phyloP scores from a whole-genome alignment of 352 stramenopile genomes.

The Phytophthora pini region DNA sequence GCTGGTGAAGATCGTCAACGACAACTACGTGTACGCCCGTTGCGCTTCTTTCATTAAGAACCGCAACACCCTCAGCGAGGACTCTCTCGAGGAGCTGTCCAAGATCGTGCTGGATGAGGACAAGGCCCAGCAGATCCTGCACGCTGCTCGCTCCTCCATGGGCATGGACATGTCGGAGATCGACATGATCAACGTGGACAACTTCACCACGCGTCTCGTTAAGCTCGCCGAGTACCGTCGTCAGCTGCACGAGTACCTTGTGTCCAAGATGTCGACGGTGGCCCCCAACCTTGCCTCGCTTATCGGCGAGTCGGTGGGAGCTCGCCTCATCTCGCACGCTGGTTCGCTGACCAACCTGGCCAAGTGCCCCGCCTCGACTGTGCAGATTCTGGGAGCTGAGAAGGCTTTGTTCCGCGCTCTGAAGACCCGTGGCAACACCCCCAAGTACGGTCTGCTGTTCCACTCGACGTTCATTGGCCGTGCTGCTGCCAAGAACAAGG shows the following conservation, averaged over 20 bases:
- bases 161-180: slow-evolving; percentile 99
- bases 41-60: slow-evolving; percentile 98
- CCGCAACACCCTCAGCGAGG: slow-evolving; percentile 78
- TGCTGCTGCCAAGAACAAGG: slow-evolving; percentile 99
- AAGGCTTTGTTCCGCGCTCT: slow-evolving; percentile 99
- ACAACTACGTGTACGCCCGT: slow-evolving; percentile 99
- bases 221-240: slow-evolving; percentile 98
- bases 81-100: slow-evolving; percentile 80
- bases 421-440: slow-evolving; percentile 99
- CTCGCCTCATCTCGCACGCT: slow-evolving; percentile 99
- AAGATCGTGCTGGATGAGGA: slow-evolving; percentile 98
- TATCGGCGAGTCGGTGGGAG: slow-evolving; percentile 99
- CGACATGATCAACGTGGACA: slow-evolving; percentile 99
- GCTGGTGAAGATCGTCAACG: slow-evolving; percentile 99
- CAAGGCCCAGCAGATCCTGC: slow-evolving; percentile 94
- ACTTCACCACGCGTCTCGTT: slow-evolving; percentile 98
- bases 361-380: slow-evolving; percentile 99
- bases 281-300: slow-evolving; percentile 98
- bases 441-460: slow-evolving; percentile 99
- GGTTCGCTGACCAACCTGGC: slow-evolving; percentile 98
- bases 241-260: slow-evolving; percentile 94
- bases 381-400: slow-evolving; percentile 99
- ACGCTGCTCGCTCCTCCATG: slow-evolving; percentile 97
- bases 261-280: slow-evolving; percentile 98
- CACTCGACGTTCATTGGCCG: slow-evolving; percentile 99